phyloP scores from a whole-genome alignment of 805 yeast genomes.

The Teunomyces panamensis region DNA sequence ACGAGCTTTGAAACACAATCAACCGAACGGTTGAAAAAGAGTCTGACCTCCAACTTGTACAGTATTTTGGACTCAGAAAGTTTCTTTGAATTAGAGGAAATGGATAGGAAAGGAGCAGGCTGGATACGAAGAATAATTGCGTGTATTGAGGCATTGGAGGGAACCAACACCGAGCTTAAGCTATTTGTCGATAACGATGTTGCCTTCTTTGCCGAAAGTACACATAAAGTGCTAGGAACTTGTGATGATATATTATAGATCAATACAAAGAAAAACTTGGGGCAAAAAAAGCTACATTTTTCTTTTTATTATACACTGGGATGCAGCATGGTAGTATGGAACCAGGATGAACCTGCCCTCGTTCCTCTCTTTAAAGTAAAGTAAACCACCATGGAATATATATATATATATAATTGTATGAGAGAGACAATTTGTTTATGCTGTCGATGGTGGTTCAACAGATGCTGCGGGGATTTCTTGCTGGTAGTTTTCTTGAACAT shows the following conservation, averaged over 20 bases:
- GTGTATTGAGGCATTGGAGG: constrained; percentile 27
- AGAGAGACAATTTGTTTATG: constrained; percentile 1
- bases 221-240: not conserved
- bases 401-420: not conserved
- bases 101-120: constrained; percentile 35
- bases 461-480: constrained; percentile 4
- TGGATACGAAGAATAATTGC: constrained; percentile 35
- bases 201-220: constrained; percentile 21
- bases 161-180: constrained; percentile 25
- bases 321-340: constrained; percentile 2
- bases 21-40: too few species aligned
- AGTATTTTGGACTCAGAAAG: constrained; percentile 22
- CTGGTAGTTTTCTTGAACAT: constrained; percentile 26
- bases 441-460: not conserved
- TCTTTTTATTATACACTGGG: constrained; percentile 1
- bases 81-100: constrained; percentile 31
- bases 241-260: constrained; percentile 1
- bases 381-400: not conserved
- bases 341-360: constrained; percentile 3
- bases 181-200: constrained; percentile 37
- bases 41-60: constrained; percentile 10
- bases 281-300: not conserved
- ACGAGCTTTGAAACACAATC: constrained; percentile 1
- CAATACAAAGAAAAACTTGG: too few species aligned
- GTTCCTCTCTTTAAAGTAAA: not conserved